Percentiles rank a stretch among this genome's conserved stretches.
These are phyloP conservation scores for Chrysosporium queenslandicum DNA, from an alignment of 2,329 filamentous ascomycete species.

Conservation along the genomic window DNA sequence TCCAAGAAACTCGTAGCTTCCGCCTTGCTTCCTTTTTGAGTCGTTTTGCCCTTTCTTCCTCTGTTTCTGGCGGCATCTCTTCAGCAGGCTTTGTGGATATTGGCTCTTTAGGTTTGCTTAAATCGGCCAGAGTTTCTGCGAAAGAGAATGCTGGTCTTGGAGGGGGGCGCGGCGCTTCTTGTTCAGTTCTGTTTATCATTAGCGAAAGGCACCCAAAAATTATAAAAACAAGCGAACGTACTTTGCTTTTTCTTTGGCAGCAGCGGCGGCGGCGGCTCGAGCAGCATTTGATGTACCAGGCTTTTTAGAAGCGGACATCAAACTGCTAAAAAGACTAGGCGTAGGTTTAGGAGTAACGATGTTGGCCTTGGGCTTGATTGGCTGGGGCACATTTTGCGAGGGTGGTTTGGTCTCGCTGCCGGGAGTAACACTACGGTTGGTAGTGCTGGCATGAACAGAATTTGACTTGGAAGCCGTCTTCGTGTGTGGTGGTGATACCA, in stretches of 20 bases:
- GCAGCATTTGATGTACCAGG: conserved; percentile 43
- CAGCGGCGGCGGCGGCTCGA: conserved; percentile 35
- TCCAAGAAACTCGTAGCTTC: conserved; percentile 53
- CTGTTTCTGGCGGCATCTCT: conserved; percentile 47
- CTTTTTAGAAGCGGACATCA: conserved; percentile 42
- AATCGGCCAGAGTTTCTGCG: conserved; percentile 41
- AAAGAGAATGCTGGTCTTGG: conserved; percentile 40
- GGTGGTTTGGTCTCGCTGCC: conserved; percentile 17
- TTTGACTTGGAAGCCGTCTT: conserved; percentile 27
- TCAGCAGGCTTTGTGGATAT: conserved; percentile 44
- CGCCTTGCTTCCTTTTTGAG: conserved; percentile 52
- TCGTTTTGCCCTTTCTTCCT: conserved; percentile 50
- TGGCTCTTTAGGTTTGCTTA: conserved; percentile 48
- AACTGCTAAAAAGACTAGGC: conserved; percentile 36
- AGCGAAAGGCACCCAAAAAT: conserved; percentile 5
- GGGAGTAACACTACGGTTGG: not conserved
- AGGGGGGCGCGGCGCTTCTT: conserved; percentile 27
- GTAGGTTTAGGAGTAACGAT: conserved; percentile 36
- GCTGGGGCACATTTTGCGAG: conserved; percentile 19
- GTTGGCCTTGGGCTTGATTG: conserved; percentile 30
- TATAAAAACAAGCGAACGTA: conserved; percentile 18
- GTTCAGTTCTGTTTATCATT: conserved; percentile 14
- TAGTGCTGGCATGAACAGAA: not conserved
- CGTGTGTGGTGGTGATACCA: conserved; percentile 27
- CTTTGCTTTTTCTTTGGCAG: conserved; percentile 29